Base-by-base conservation (phyloP, 1,284 basidiomycete species). In the Taiwanofungus camphoratus region DNA sequence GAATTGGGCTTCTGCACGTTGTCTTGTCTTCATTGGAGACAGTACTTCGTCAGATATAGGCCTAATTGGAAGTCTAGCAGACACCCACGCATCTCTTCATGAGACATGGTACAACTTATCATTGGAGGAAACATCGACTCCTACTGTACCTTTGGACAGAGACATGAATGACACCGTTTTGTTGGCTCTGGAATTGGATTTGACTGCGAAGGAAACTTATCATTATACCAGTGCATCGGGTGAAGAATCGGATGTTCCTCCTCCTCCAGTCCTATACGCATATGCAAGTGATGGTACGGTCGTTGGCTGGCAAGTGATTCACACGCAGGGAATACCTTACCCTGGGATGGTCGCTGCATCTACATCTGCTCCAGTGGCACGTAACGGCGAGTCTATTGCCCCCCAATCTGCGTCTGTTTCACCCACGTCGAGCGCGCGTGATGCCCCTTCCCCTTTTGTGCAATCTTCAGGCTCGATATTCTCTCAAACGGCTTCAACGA, bases 211-310 rank as follows among this genome's bases (percentile, higher is more conserved):
- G 5, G 64, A 70, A 23, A 52, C 64, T 3, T 71, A 66, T 52
- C 63, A 45, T 7, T 62, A 67, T 42, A 68, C 65, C 5, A 64
- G 61, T 2, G 57, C 67, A 11, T 70, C 70, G 0, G 76, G 76
- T 1, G 76, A 77, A 46, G 68, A 59, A 47, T 61, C 57, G 24
- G 64, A 69, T 15, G 52, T 76, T 4, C 75, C 79, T 5, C 67
- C 76, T n/a, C 71, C 74, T 7, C 89, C 89, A 0, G 70, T 90
- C 40, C 66, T 91, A 58, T 86, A 80, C 56, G 77, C 80, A 4
- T 92, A 89, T 59, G 75, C 87, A 3, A 88, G 79, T 46, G 89
- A 92, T 55, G 89, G 89, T 15, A 86, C 87, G 1, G 45, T 92
- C 26, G 73, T 82, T 29, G 88, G 73, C 2, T 92, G 90, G 83